Evolutionary conservation across 805 yeast genomes (phyloP).

Genomic region (Cyberlindnera saturnus): DNA sequence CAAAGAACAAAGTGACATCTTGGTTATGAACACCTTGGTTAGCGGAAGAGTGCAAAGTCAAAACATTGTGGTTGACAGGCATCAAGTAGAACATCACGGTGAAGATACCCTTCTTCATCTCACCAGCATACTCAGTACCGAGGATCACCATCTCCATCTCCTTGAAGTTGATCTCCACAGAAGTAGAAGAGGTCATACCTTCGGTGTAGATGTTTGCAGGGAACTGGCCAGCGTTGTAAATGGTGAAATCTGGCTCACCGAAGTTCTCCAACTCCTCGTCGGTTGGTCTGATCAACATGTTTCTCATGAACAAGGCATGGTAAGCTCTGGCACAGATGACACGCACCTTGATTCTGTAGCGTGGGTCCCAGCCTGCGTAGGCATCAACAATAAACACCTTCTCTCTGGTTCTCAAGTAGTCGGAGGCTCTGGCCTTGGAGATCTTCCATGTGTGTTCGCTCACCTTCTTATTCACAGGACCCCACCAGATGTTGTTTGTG

Average conservation of each 20-base stretch:
- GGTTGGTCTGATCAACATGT: conserved; percentile 95
- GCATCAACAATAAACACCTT: conserved; percentile 94
- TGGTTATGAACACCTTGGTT: conserved; percentile 79
- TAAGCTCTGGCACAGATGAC: conserved; percentile 97
- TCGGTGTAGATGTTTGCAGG: conserved; percentile 95
- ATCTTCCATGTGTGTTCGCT: conserved; percentile 92
- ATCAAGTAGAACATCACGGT: conserved; percentile 97
- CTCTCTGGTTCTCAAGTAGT: conserved; percentile 91
- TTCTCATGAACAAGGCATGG: conserved; percentile 97
- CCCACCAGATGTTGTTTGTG: conserved; percentile 92
- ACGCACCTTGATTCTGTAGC: conserved; percentile 92
- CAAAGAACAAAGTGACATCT: conserved; percentile 93
- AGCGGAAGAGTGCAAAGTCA: conserved; percentile 92
- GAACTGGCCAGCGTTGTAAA: conserved; percentile 98
- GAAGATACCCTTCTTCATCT: conserved; percentile 98
- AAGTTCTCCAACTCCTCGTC: conserved; percentile 80
- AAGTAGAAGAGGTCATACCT: conserved; percentile 95
- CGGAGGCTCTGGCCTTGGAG: conserved; percentile 93
- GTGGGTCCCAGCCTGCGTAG: conserved; percentile 98
- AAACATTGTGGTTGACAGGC: conserved; percentile 89
- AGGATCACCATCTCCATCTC: conserved; percentile 98
- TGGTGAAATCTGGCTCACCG: conserved; percentile 97
- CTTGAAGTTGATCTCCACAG: conserved; percentile 94
- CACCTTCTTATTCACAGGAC: conserved; percentile 95
- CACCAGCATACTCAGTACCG: conserved; percentile 99